Evolutionary conservation across 768 basidiomycete genomes (phyloP), one percentile per base, ranked within the genome.

Genomic region (Suillus subaureus): DNA sequence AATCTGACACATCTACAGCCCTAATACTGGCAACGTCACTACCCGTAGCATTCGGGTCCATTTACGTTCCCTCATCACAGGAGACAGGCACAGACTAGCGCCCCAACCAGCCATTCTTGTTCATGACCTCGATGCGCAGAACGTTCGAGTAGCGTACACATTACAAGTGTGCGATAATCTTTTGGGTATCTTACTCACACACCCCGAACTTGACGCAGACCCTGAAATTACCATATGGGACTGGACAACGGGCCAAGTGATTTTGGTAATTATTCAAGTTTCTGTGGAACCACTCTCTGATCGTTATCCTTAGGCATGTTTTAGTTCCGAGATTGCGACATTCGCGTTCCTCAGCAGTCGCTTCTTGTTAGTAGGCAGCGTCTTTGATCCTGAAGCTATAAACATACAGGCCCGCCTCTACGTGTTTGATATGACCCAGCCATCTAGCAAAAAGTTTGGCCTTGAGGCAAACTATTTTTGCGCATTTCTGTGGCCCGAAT

Each of bases 221-320:
- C 83, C 80, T 37, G 84, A 87, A 68, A 72, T 90, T 15, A 75
- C 83, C 28, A 76, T 89, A 26, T 91, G 88, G 89, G 83, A 91
- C 63, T 91, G 89, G 90, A 85, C 84, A 70, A 86, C 83, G 5
- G 87, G 87, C 7, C 69, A 73, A 12, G 71, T 78, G 8, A 72
- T 86, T 68, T 65, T 83, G 67, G 89, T 91, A 69, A 78, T 35
- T 18, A 6, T 42, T 42, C 12, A 12, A 31, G 11, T 40, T 28
- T 35, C 54, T 35, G 3, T 55, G 54, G 40, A 11, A 21, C 47
- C 57, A 61, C 54, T 71, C 37, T 67, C 26, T 6, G 37, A 33
- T 28, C 6, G 45, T 40, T 33, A 37, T 63, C 26, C 51, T 37
- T 58, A 76, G 74, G 63, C 64, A 47, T 67, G 82, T 4, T 70